A percentile compares a stretch with the other conserved stretches of the same genome.
Evolutionary conservation across 2,329 filamentous ascomycete species (phyloP).

Genomic region (Aspergillus thermomutatus): DNA sequence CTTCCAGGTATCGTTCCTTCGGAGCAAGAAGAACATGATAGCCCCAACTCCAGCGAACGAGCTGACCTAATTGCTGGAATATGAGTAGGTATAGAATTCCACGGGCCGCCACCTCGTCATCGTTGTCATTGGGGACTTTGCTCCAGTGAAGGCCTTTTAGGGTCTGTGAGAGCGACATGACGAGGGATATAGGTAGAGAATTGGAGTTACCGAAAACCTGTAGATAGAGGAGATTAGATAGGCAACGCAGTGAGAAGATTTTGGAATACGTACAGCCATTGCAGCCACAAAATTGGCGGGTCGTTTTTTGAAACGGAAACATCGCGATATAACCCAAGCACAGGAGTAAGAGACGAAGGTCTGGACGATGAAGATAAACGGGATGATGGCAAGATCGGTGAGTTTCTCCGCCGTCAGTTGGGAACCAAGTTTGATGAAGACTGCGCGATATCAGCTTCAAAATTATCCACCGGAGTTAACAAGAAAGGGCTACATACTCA

Average conservation of each 20-base stretch:
- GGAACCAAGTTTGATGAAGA: constrained; percentile 95
- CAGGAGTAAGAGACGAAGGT: constrained; percentile 82
- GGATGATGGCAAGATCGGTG: constrained; percentile 85
- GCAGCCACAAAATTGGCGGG: constrained; percentile 92
- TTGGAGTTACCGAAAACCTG: constrained; percentile 96
- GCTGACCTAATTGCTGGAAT: constrained; percentile 94
- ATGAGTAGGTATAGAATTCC: constrained; percentile 95
- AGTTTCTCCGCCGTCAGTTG: constrained; percentile 91
- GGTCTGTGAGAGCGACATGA: constrained; percentile 89
- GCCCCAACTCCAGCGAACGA: constrained; percentile 97
- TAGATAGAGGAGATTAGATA: background rate
- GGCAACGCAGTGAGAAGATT: background rate
- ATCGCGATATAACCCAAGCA: constrained; percentile 65
- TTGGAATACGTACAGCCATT: constrained; percentile 66
- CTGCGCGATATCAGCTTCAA: constrained; percentile 43
- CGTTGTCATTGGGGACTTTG: constrained; percentile 84
- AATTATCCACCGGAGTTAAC: constrained; percentile 5
- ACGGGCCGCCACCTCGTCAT: constrained; percentile 87
- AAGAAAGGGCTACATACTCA: constrained; percentile 60
- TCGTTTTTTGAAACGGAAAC: constrained; percentile 78
- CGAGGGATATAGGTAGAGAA: constrained; percentile 92
- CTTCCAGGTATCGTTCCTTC: constrained; percentile 55
- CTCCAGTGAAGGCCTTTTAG: constrained; percentile 92
- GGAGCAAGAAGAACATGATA: constrained; percentile 93
- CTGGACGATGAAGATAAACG: constrained; percentile 87